Evolutionary conservation across 352 stramenopile genomes (phyloP), one percentile per base, ranked within the genome.

Genomic region (Phytophthora capsici): DNA sequence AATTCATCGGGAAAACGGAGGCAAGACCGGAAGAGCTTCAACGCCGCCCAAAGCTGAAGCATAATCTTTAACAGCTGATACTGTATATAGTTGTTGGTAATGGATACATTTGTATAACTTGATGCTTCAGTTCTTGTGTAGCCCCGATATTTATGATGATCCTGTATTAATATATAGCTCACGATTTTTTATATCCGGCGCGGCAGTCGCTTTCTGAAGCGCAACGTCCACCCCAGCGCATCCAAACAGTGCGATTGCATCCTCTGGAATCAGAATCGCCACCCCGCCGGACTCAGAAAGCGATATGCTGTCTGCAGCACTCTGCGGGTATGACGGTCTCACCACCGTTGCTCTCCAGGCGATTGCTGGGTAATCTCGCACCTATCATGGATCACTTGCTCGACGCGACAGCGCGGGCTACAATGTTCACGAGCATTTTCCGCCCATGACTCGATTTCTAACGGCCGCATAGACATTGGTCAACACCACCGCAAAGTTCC

Each of bases 181-280:
- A 16, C 17, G 28, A 34, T 34, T 34, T 17, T 52, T 10, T 8
- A 52, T 38, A 38, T 37, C 14, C 23, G 45, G 23, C 6, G 14
- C 19, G 4, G 43, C 4, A 6, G 48, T 58, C 20, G 34, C 51
- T 38, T 49, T 46, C 51, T 55, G 63, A 72, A 72, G 49, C 65
- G 65, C 65, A 73, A 72, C 19, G 30, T 57, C 13, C 30, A 25
- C 22, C 19, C 25, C 34, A 34, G 28, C 40, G 54, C 66, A 71
- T 71, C 66, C 62, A 71, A 71, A 64, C 66, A 64, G 40, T 7
- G 47, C 43, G 66, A 70, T 70, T 71, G 55, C 60, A 34, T 2
- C 49, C 23, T 13, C 16, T 47, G 40, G 53, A 54, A 40, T 65
- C 36, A 56, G 62, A 66, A 36, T 26, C 52, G 41, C 30, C 37